A percentile compares a stretch with the other conserved stretches of the same genome.
Evolutionary conservation across 2,329 filamentous ascomycete genomes (phyloP).

Genomic region (Exophiala sideris): DNA sequence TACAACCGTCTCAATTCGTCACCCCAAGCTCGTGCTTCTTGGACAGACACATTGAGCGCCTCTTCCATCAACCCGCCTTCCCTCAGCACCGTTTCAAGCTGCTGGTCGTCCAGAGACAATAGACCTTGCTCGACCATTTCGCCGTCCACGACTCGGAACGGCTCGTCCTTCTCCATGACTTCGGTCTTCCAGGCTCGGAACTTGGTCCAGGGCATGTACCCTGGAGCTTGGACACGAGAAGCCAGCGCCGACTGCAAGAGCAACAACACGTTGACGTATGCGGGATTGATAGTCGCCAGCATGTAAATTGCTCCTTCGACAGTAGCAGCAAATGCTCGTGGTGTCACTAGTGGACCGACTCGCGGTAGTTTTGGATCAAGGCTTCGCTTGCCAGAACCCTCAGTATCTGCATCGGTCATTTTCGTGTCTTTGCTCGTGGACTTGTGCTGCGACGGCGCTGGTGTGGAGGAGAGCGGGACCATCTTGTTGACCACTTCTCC

Average conservation of each 20-base stretch:
- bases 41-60: constrained; percentile 20
- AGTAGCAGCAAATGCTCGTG: constrained; percentile 83
- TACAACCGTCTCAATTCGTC: constrained; percentile 28
- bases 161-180: constrained; percentile 67
- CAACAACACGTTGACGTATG: constrained; percentile 75
- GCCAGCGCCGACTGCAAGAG: constrained; percentile 72
- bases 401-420: background rate
- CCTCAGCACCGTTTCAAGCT: constrained; percentile 53
- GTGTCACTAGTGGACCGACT: constrained; percentile 64
- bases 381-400: background rate
- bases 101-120: constrained; percentile 62
- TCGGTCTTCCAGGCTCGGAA: constrained; percentile 81
- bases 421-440: background rate
- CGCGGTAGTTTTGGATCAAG: background rate
- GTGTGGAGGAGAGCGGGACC: constrained; percentile 66
- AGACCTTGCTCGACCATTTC: constrained; percentile 79
- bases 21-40: constrained; percentile 24
- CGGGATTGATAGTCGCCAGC: constrained; percentile 68
- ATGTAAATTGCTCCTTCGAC: constrained; percentile 91
- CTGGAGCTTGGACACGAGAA: constrained; percentile 63
- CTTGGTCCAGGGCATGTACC: constrained; percentile 69
- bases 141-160: constrained; percentile 85
- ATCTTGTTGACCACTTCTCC: constrained; percentile 95
- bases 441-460: background rate
- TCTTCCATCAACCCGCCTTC: constrained; percentile 31